A percentile compares a stretch with the other conserved stretches of the same genome.
Conservation (phyloP, 140 eudicot species). For the Flaveria floridana region DNA sequence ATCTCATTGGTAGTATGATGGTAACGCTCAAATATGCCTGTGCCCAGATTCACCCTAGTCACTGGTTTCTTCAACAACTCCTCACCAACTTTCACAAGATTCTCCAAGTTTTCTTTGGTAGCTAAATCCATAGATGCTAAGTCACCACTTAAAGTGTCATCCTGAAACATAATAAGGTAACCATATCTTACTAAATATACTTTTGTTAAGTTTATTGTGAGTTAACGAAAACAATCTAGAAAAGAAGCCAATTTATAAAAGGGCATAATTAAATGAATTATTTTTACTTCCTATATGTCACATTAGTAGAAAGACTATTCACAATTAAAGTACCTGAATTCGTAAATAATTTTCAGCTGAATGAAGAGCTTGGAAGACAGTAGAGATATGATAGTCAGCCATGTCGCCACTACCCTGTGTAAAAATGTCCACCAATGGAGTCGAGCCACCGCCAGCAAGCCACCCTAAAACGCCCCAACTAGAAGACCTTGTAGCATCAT, state of each 20-base stretch:
- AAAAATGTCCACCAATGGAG: constrained; percentile 44
- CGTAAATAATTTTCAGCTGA: constrained; percentile 41
- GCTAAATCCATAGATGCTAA: constrained; percentile 31
- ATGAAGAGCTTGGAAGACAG: constrained; percentile 44
- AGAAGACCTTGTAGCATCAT: constrained; percentile 39
- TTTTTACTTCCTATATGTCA: too few species aligned
- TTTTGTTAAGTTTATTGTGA: too few species aligned
- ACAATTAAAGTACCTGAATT: constrained; percentile 37
- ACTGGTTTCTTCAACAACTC: constrained; percentile 30
- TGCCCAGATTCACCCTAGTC: constrained; percentile 25
- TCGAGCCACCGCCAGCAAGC: constrained; percentile 43
- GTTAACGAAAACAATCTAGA: too few species aligned
- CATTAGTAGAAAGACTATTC: background rate
- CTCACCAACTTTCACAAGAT: constrained; percentile 34
- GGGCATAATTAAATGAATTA: too few species aligned
- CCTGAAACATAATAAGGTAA: constrained; percentile 22
- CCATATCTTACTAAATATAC: background rate
- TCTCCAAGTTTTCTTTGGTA: constrained; percentile 30
- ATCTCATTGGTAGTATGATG: constrained; percentile 36
- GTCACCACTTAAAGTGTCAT: constrained; percentile 39
- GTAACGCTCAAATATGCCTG: constrained; percentile 29
- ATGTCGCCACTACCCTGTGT: constrained; percentile 45
- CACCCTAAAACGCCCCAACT: constrained; percentile 51
- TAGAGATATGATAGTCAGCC: constrained; percentile 42
- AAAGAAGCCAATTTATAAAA: too few species aligned